Conservation (phyloP, 441 rosid genomes). For the Gossypium davidsonii region DNA sequence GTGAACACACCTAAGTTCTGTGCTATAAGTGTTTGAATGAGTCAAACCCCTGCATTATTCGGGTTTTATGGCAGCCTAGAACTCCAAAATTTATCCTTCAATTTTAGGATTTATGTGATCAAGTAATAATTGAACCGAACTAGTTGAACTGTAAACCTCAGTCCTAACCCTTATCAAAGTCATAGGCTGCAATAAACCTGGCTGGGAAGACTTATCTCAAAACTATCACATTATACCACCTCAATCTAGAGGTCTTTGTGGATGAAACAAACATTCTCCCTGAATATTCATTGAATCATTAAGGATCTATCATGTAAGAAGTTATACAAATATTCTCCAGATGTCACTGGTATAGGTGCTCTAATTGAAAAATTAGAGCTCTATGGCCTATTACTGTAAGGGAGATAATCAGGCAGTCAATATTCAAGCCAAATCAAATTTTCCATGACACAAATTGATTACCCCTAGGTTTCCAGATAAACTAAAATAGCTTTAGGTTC, state of each 20-base stretch:
- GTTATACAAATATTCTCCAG: background rate
- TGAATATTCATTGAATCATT: background rate
- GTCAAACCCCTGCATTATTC: background rate
- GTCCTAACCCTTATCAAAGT: background rate
- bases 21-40: background rate
- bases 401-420: background rate
- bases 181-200: background rate
- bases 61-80: background rate
- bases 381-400: background rate
- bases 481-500: background rate
- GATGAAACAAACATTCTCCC: slow-evolving; percentile 1
- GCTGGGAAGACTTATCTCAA: background rate
- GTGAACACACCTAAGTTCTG: background rate
- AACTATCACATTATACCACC: background rate
- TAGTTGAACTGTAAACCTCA: slow-evolving; percentile 4
- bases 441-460: background rate
- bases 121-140: background rate
- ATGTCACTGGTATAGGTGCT: background rate
- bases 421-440: background rate
- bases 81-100: background rate
- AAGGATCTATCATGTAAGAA: background rate
- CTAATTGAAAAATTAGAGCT: background rate
- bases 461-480: background rate
- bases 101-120: background rate
- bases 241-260: background rate